Base-by-base conservation (phyloP, 2,329 filamentous ascomycete species). In the Fusarium tjaetaba region DNA sequence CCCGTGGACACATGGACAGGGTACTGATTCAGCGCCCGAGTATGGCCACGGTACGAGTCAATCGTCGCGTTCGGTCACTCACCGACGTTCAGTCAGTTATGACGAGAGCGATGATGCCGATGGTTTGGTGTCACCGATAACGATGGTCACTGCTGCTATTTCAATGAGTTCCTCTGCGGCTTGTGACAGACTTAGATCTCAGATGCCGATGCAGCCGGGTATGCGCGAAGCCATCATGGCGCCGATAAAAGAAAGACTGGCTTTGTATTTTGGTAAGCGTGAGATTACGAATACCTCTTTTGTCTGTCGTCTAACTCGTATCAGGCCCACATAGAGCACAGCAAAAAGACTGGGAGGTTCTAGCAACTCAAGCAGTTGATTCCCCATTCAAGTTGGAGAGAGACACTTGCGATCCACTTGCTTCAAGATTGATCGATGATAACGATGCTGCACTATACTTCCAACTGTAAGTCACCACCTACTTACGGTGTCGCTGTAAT, bases 341-440 rank as follows among this genome's bases (percentile, higher is more conserved):
- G 7, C 56, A 68, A 2, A 68, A 68, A 28, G 65, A 68, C 1
- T 68, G 65, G 65, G 65, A 68, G 32, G 15, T 68, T 30, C 16
- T 68, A 0, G 64, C 64, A 1, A 32, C 65, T 10, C 65, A 68
- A 24, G 39, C 65, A 22, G 38, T 68, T 26, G 56, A 63, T 9
- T 68, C 64, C 16, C 56, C 65, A 1, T 68, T 68, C 42, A 68
- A 68, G n/a, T 14, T 68, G 4, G 64, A 68, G 24, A 68, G 59
- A n/a, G 46, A 16, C 3, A 68, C 56, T 4, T 68, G 64, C 9
- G 64, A 68, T 34, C 65, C 65, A 4, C 56, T 68, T 18, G 42
- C 65, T 4, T 68, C 65, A 16, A 51, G 65, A 1, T 10, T 68
- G 16, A 68, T 68, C 9, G 56, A 68, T 5, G 65, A 68, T 0